Conservation (phyloP, 2,329 filamentous ascomycete genomes). For the Tolypocladium paradoxum region DNA sequence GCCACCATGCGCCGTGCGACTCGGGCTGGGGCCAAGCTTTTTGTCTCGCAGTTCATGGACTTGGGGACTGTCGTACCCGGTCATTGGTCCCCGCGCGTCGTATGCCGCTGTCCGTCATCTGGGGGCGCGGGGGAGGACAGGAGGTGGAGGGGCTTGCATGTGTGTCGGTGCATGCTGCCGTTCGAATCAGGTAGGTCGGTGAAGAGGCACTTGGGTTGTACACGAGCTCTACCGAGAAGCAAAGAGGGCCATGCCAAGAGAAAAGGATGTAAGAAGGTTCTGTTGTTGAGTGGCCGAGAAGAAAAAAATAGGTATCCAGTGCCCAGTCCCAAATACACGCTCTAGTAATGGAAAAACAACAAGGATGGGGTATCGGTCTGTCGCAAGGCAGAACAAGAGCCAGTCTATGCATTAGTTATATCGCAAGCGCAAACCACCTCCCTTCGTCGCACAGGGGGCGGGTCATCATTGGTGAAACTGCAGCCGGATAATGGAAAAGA, state of each 20-base stretch:
- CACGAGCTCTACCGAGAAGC: neutral
- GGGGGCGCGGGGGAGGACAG: neutral
- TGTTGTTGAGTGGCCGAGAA: neutral
- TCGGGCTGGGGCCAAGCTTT: neutral
- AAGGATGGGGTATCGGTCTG: neutral
- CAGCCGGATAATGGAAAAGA: constrained; percentile 57
- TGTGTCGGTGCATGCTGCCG: neutral
- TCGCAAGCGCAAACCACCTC: neutral
- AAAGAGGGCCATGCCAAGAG: neutral
- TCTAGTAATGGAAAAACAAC: neutral
- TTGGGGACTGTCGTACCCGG: neutral
- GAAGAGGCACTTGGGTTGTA: neutral
- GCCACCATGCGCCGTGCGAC: neutral
- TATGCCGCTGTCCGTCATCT: neutral
- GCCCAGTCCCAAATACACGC: neutral
- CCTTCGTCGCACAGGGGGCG: neutral
- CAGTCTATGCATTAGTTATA: neutral
- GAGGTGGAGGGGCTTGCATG: neutral
- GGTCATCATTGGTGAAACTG: constrained; percentile 32
- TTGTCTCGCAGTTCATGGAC: neutral
- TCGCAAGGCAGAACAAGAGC: neutral
- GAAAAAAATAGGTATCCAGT: neutral
- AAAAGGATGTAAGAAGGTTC: neutral
- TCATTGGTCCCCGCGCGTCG: neutral
- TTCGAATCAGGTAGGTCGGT: neutral